phyloP scores from a whole-genome alignment of 2,329 filamentous ascomycete genomes.

The Aspergillus alliaceus region DNA sequence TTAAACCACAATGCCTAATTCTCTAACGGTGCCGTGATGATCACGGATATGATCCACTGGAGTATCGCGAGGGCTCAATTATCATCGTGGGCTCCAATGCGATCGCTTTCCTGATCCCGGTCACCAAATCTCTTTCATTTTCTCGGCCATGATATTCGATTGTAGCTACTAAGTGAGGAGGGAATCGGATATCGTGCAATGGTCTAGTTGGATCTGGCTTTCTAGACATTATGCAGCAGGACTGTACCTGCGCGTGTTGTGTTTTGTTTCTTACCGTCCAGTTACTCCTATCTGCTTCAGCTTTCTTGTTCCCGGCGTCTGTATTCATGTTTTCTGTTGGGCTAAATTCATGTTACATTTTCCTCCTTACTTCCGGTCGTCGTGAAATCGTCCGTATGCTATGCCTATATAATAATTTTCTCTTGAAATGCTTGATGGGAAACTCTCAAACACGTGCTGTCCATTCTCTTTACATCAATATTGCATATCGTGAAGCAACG shows the following conservation, averaged over 20 bases:
- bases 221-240: slow-evolving; percentile 31
- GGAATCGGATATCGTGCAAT: slow-evolving; percentile 16
- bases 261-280: slow-evolving; percentile 22
- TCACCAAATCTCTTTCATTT: slow-evolving; percentile 10
- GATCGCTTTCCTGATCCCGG: slow-evolving; percentile 2
- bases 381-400: slow-evolving; percentile 30
- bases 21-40: slow-evolving; percentile 14
- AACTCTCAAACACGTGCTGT: neutral
- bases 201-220: slow-evolving; percentile 28
- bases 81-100: neutral
- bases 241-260: slow-evolving; percentile 20
- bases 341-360: slow-evolving; percentile 27
- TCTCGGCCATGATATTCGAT: slow-evolving; percentile 9
- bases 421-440: slow-evolving; percentile 12
- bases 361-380: slow-evolving; percentile 13
- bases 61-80: neutral
- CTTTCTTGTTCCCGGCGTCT: slow-evolving; percentile 33
- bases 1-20: slow-evolving; percentile 14
- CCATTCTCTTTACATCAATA: slow-evolving; percentile 3
- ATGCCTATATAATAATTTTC: slow-evolving; percentile 35
- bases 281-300: slow-evolving; percentile 28
- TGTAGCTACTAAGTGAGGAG: neutral
- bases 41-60: slow-evolving; percentile 4
- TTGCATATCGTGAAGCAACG: neutral
- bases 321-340: slow-evolving; percentile 28